phyloP scores from a whole-genome alignment of 2,329 filamentous ascomycete species.

The Penicillium sp. region DNA sequence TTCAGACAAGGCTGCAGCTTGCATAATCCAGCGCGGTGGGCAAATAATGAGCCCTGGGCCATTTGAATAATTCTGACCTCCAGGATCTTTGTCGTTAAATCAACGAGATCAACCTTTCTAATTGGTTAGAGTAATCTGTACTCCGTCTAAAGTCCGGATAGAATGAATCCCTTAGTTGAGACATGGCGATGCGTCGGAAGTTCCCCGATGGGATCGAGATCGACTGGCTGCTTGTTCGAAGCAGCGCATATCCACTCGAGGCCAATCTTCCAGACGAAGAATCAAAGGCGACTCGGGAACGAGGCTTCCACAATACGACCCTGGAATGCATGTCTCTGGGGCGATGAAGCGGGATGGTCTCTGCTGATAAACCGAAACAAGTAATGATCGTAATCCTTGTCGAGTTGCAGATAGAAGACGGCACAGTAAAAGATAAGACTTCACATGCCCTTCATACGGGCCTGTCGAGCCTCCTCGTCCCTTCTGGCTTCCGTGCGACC shows the following conservation, averaged over 20 bases:
- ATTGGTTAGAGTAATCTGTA: not conserved
- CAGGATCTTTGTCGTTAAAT: not conserved
- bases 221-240: slow-evolving; percentile 8
- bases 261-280: not conserved
- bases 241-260: not conserved
- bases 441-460: slow-evolving; percentile 47
- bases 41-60: not conserved
- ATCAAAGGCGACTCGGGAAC: not conserved
- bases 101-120: not conserved
- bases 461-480: slow-evolving; percentile 57
- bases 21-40: not conserved
- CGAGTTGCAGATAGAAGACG: not conserved
- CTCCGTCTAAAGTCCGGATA: not conserved
- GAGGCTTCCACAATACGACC: slow-evolving; percentile 1
- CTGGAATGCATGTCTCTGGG: not conserved
- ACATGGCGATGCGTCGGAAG: not conserved
- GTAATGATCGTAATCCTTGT: not conserved
- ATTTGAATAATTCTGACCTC: not conserved
- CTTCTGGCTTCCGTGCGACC: slow-evolving; percentile 56
- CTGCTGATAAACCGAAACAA: not conserved
- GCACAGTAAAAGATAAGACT: not conserved
- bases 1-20: not conserved
- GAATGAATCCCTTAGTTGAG: not conserved
- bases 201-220: slow-evolving; percentile 2
- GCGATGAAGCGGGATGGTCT: not conserved